These are phyloP conservation scores for Huiozyma sinensis DNA, from an alignment of 805 yeast species.

Conservation along the genomic window DNA sequence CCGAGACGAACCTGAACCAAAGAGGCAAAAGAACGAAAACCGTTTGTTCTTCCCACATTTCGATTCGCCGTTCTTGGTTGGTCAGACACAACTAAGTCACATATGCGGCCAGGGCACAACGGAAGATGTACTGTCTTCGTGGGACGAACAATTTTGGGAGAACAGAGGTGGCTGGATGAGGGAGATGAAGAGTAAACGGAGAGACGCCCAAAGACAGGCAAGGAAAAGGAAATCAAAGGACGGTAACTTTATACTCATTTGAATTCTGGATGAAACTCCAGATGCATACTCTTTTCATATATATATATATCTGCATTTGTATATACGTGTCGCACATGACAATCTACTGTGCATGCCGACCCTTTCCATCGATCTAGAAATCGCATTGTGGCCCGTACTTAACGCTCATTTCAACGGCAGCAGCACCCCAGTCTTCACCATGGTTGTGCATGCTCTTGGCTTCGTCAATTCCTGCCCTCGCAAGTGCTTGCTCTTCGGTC, in stretches of 20 bases:
- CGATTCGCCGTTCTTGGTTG: constrained; percentile 75
- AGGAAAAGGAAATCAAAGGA: constrained; percentile 32
- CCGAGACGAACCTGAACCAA: constrained; percentile 5
- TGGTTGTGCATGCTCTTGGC: constrained; percentile 68
- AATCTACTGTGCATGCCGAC: neutral
- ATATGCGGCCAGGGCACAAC: constrained; percentile 29
- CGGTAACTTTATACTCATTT: constrained; percentile 4
- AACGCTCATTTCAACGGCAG: constrained; percentile 89
- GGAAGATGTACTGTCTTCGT: constrained; percentile 32
- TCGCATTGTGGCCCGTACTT: constrained; percentile 30
- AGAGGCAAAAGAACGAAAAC: constrained; percentile 25
- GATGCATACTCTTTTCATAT: neutral
- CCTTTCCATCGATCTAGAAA: neutral
- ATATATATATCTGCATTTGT: neutral
- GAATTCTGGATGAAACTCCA: neutral
- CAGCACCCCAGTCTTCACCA: constrained; percentile 98
- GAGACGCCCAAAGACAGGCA: constrained; percentile 57
- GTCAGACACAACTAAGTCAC: constrained; percentile 65
- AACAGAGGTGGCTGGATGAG: constrained; percentile 72
- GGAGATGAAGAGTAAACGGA: constrained; percentile 60
- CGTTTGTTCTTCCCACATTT: constrained; percentile 74
- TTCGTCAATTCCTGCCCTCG: constrained; percentile 82
- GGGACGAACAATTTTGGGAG: constrained; percentile 75
- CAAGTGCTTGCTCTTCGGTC: constrained; percentile 88
- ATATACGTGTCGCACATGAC: neutral